Evolutionary conservation across 148 eudicot genomes (phyloP).

Genomic region (Camellia japonica): DNA sequence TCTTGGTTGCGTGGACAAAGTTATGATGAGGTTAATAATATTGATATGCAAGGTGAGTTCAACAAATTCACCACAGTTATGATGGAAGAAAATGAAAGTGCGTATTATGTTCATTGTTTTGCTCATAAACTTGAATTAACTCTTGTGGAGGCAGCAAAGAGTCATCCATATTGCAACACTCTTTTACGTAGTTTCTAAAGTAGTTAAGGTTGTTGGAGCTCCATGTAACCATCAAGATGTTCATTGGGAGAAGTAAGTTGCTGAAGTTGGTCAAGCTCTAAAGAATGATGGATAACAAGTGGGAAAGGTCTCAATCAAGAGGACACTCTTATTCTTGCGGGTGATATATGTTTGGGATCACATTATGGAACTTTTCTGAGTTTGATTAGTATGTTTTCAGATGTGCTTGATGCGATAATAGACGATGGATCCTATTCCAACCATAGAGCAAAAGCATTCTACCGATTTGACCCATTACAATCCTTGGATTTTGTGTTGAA

Average conservation of each 20-base stretch:
- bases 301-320: conserved; percentile 23
- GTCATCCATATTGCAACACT: not conserved
- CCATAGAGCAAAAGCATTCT: not conserved
- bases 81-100: not conserved
- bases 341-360: conserved; percentile 27
- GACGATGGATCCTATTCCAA: not conserved
- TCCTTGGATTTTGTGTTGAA: not conserved
- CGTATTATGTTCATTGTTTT: conserved; percentile 23
- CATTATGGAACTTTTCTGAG: conserved; percentile 19
- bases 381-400: conserved; percentile 12
- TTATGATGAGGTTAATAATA: conserved; percentile 13
- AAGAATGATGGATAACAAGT: conserved; percentile 6
- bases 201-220: not conserved
- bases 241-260: not conserved
- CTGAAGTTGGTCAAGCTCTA: not conserved
- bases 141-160: conserved; percentile 10
- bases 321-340: not conserved
- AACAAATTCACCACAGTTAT: too few species aligned
- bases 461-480: too few species aligned
- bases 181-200: not conserved
- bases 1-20: conserved; percentile 16
- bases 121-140: conserved; percentile 10
- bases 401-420: conserved; percentile 19
- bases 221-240: not conserved
- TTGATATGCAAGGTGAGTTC: conserved; percentile 14